Percentiles rank a stretch among this genome's conserved stretches.
phyloP scores from a whole-genome alignment of 1,139 yeast species.

The Pichia sp. region DNA sequence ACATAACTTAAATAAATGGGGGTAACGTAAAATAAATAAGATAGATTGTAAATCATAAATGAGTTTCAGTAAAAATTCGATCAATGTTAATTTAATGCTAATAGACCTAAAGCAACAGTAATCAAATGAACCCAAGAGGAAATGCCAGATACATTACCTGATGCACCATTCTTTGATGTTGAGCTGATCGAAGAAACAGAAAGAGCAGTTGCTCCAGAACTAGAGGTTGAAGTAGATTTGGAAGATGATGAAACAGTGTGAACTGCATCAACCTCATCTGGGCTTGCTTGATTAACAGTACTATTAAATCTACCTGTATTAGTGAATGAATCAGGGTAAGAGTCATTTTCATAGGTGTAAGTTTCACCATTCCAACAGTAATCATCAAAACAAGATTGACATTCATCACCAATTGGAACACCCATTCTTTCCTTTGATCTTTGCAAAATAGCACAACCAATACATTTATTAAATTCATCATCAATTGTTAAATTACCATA shows the following conservation, averaged over 20 bases:
- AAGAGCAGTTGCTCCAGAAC: neutral
- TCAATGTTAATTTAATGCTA: conserved; percentile 6
- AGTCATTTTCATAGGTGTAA: conserved; percentile 14
- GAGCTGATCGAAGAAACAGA: conserved; percentile 12
- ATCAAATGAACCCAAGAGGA: conserved; percentile 2
- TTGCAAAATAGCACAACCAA: conserved; percentile 83
- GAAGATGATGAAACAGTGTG: conserved; percentile 12
- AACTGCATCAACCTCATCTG: conserved; percentile 9
- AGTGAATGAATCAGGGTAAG: conserved; percentile 39
- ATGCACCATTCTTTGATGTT: conserved; percentile 6
- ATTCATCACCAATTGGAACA: conserved; percentile 58
- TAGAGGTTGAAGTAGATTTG: conserved; percentile 5
- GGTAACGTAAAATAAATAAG: no score
- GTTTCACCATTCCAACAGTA: conserved; percentile 69
- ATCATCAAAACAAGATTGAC: conserved; percentile 60
- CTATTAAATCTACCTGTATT: conserved; percentile 41
- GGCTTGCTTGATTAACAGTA: conserved; percentile 1
- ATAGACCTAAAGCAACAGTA: conserved; percentile 2
- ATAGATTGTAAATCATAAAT: neutral
- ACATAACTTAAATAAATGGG: no score
- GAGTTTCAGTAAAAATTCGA: neutral
- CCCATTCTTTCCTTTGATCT: conserved; percentile 74
- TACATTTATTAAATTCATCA: conserved; percentile 68
- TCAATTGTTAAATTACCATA: conserved; percentile 70
- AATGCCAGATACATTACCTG: neutral